Conservation (phyloP, 1,284 basidiomycete species). For the Cryptococcus sp. region DNA sequence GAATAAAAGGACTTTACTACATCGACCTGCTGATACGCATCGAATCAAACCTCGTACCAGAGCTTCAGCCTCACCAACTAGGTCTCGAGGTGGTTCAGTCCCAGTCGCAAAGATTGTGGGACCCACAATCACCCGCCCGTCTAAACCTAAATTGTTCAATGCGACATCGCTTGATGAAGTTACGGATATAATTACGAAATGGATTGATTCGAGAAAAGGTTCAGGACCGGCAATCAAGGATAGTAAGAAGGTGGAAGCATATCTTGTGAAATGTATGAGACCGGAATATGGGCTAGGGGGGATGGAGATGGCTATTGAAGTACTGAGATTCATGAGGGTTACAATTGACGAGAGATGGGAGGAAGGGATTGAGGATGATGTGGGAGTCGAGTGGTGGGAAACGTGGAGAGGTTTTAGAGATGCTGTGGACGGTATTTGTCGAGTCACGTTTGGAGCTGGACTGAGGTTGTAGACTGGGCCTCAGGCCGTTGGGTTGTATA, state of each 20-base stretch:
- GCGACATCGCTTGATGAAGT: slow-evolving; percentile 56
- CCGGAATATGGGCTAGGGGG: slow-evolving; percentile 56
- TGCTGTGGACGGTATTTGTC: slow-evolving; percentile 59
- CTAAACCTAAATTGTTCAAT: slow-evolving; percentile 44
- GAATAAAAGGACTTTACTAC: slow-evolving; percentile 31
- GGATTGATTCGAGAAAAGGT: slow-evolving; percentile 59
- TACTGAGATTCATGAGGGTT: slow-evolving; percentile 69
- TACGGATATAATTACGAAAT: slow-evolving; percentile 62
- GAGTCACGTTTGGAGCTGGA: slow-evolving; percentile 63
- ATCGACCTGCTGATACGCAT: slow-evolving; percentile 42
- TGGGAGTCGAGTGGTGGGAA: slow-evolving; percentile 61
- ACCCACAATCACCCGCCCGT: slow-evolving; percentile 11
- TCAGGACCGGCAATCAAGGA: slow-evolving; percentile 62
- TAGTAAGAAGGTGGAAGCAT: slow-evolving; percentile 65
- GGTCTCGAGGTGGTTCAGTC: slow-evolving; percentile 15
- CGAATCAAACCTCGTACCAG: slow-evolving; percentile 18
- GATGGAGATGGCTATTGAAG: slow-evolving; percentile 61
- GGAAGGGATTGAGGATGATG: slow-evolving; percentile 3
- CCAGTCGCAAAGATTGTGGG: slow-evolving; percentile 18
- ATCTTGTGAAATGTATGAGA: slow-evolving; percentile 62
- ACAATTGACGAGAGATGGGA: slow-evolving; percentile 30
- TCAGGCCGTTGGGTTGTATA: too few species aligned
- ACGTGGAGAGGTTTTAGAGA: slow-evolving; percentile 62
- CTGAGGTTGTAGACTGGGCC: slow-evolving; percentile 7
- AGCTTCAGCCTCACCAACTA: slow-evolving; percentile 19